Evolutionary conservation across 129 eudicot species (phyloP).

Genomic region (Tagetes patula): DNA sequence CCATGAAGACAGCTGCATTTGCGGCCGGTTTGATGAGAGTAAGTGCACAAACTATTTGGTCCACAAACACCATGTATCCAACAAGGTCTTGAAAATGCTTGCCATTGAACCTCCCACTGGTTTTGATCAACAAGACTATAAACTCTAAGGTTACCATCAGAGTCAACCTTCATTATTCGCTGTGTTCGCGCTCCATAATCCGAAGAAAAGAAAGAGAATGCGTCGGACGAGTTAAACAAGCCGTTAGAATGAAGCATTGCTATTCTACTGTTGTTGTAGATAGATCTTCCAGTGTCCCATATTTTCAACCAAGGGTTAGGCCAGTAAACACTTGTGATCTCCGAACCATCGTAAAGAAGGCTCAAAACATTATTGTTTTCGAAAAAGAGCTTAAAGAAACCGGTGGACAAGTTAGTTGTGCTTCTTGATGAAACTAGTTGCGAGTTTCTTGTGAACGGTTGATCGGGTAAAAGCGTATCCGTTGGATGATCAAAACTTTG

Average conservation of each 20-base stretch:
- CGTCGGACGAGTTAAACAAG: slow-evolving; percentile 41
- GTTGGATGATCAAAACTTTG: no score
- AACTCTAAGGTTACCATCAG: no score
- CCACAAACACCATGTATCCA: slow-evolving; percentile 53
- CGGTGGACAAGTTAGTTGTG: slow-evolving; percentile 33
- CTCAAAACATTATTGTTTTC: slow-evolving; percentile 45
- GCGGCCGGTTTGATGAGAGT: slow-evolving; percentile 26
- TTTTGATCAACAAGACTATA: no score
- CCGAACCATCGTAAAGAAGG: slow-evolving; percentile 43
- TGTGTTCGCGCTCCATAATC: slow-evolving; percentile 35
- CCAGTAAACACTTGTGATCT: slow-evolving; percentile 49
- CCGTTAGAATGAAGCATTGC: slow-evolving; percentile 36
- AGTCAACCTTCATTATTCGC: slow-evolving; percentile 46
- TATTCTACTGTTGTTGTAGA: slow-evolving; percentile 36
- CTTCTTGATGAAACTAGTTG: slow-evolving; percentile 39
- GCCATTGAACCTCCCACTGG: slow-evolving; percentile 38
- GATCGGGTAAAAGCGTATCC: slow-evolving; percentile 41
- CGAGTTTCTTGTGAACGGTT: slow-evolving; percentile 31
- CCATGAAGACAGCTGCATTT: slow-evolving; percentile 43
- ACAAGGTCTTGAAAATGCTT: slow-evolving; percentile 31
- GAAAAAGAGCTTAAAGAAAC: slow-evolving; percentile 41
- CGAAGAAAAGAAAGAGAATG: slow-evolving; percentile 24
- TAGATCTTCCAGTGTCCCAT: slow-evolving; percentile 37
- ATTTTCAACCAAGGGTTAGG: slow-evolving; percentile 30
- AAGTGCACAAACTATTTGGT: slow-evolving; percentile 38